These are phyloP conservation scores for Xanthoconium stramineum DNA, from an alignment of 768 basidiomycete species.

Conservation along the genomic window DNA sequence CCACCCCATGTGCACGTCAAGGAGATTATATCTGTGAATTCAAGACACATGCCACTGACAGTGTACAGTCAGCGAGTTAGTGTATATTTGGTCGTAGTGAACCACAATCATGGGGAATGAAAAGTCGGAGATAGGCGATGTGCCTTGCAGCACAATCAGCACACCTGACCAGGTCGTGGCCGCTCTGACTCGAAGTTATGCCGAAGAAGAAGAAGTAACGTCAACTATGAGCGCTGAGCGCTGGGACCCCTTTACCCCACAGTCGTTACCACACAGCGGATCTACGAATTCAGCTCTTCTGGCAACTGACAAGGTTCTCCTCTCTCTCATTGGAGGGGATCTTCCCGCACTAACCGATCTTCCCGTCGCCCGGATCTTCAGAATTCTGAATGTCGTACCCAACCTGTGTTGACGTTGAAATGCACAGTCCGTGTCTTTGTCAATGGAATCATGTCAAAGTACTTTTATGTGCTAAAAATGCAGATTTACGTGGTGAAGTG, in stretches of 20 bases:
- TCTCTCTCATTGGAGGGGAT: slow-evolving; percentile 19
- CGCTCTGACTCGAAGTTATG: too few species aligned
- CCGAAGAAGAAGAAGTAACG: background rate
- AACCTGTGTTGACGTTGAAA: background rate
- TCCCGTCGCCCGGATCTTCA: slow-evolving; percentile 23
- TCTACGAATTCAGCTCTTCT: slow-evolving; percentile 1
- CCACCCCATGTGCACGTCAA: slow-evolving; percentile 4
- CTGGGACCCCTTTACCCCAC: slow-evolving; percentile 10
- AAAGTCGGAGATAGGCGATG: background rate
- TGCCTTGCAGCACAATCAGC: background rate
- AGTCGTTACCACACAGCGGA: background rate
- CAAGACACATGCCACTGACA: background rate
- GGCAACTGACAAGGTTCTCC: background rate
- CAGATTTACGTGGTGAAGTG: slow-evolving; percentile 21
- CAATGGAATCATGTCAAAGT: slow-evolving; percentile 5
- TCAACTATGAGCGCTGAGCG: background rate
- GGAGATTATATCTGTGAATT: background rate
- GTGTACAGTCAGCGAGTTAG: background rate
- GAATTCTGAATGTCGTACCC: slow-evolving; percentile 6
- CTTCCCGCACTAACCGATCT: slow-evolving; percentile 15
- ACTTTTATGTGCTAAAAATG: slow-evolving; percentile 16
- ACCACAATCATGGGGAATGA: background rate
- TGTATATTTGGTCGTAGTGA: slow-evolving; percentile 14
- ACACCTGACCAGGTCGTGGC: too few species aligned
- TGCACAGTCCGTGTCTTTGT: background rate